A percentile compares a stretch with the other conserved stretches of the same genome.
phyloP scores from a whole-genome alignment of 768 basidiomycete species.

The Mycena venus region DNA sequence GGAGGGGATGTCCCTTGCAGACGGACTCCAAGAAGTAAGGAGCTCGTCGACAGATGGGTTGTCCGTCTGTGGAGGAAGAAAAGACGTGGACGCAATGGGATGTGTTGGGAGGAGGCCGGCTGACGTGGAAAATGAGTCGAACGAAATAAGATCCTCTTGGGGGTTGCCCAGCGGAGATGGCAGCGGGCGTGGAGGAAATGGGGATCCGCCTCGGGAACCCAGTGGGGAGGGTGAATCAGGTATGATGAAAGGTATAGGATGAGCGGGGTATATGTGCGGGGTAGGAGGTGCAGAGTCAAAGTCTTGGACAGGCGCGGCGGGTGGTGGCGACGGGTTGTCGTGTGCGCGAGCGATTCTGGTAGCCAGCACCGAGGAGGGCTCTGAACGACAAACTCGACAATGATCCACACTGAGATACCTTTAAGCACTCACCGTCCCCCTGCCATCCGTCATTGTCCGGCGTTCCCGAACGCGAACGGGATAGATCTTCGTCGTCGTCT shows the following conservation, averaged over 20 bases:
- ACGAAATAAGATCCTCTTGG: conserved; percentile 52
- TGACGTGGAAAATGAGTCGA: conserved; percentile 56
- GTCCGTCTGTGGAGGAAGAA: conserved; percentile 12
- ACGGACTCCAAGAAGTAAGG: conserved; percentile 36
- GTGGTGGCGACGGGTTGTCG: conserved; percentile 83
- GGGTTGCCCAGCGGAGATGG: conserved; percentile 25
- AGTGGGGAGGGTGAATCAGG: conserved; percentile 20
- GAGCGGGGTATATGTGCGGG: conserved; percentile 13
- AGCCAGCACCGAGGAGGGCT: conserved; percentile 78
- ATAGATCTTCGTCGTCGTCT: conserved; percentile 45
- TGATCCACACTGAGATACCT: conserved; percentile 8
- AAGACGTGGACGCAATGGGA: conserved; percentile 32
- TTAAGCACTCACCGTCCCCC: conserved; percentile 59
- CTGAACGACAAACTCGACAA: conserved; percentile 47
- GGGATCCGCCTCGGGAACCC: conserved; percentile 20
- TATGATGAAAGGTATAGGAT: conserved; percentile 24
- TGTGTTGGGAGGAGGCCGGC: conserved; percentile 33
- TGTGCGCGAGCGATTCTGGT: conserved; percentile 76
- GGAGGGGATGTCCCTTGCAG: conserved; percentile 13
- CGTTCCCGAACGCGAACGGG: conserved; percentile 56
- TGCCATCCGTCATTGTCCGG: conserved; percentile 60
- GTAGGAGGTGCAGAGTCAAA: conserved; percentile 27
- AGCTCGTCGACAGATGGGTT: conserved; percentile 46
- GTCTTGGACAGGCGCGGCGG: conserved; percentile 36
- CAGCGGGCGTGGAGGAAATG: conserved; percentile 11